phyloP scores from a whole-genome alignment of 2,329 filamentous ascomycete species.

The Sporothrix brunneoviolacea region DNA sequence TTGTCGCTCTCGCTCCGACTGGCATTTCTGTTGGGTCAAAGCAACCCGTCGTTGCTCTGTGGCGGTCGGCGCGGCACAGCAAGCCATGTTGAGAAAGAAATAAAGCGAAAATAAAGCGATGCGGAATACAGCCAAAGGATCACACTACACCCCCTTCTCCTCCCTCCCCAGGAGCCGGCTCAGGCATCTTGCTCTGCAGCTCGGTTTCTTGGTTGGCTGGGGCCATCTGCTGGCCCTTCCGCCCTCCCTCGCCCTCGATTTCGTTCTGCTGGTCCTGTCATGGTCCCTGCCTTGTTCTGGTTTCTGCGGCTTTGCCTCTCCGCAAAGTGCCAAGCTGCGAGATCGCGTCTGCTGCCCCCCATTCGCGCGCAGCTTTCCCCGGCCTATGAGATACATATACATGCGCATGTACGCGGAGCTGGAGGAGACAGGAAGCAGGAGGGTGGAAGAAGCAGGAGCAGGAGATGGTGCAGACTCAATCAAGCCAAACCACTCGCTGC shows the following conservation, averaged over 20 bases:
- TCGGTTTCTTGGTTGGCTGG: conserved; percentile 4
- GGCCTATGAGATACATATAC: background rate
- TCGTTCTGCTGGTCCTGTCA: background rate
- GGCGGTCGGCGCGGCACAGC: conserved; percentile 5
- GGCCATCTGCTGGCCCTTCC: conserved; percentile 9
- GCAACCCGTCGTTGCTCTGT: background rate
- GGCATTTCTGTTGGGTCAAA: background rate
- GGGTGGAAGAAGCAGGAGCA: background rate
- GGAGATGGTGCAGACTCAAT: background rate
- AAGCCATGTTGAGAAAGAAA: background rate
- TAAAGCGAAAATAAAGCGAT: conserved; percentile 8
- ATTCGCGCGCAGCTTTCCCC: background rate
- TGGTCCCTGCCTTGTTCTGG: background rate
- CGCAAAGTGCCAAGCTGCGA: conserved; percentile 6
- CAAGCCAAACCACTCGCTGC: background rate
- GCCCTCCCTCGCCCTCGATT: background rate
- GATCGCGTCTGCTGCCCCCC: conserved; percentile 8
- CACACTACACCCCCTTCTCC: background rate
- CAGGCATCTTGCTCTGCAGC: background rate
- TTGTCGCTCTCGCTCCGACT: conserved; percentile 1
- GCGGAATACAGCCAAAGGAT: background rate
- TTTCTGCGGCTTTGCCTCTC: conserved; percentile 1
- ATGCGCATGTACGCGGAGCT: background rate
- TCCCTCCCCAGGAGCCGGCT: background rate
- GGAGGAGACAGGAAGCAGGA: background rate